A percentile compares a stretch with the other conserved stretches of the same genome.
Conservation (phyloP, 1,284 basidiomycete genomes). For the Moesziomyces antarcticus region DNA sequence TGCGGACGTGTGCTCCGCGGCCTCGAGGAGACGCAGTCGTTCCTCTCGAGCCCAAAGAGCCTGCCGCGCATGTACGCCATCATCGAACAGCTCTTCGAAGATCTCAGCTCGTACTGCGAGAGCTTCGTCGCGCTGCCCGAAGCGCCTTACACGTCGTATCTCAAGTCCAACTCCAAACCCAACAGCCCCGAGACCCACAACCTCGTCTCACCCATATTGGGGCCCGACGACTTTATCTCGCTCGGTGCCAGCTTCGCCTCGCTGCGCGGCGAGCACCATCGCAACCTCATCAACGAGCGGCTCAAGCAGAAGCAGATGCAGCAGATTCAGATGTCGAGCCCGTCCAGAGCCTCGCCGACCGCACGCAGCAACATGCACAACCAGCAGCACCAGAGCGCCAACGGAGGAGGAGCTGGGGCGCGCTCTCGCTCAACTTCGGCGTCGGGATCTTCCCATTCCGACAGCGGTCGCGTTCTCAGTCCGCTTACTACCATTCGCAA, state of each 20-base stretch:
- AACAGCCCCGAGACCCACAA: conserved; percentile 24
- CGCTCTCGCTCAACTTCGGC: conserved; percentile 26
- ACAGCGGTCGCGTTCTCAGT: conserved; percentile 7
- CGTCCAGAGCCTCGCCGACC: conserved; percentile 1
- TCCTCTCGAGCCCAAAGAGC: conserved; percentile 81
- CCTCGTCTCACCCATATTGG: conserved; percentile 22
- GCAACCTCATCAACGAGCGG: conserved; percentile 37
- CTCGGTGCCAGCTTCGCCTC: conserved; percentile 35
- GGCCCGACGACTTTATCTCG: conserved; percentile 34
- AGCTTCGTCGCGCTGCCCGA: conserved; percentile 66
- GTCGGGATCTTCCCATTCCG: conserved; percentile 15
- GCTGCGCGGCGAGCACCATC: conserved; percentile 36
- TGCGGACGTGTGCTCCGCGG: conserved; percentile 85
- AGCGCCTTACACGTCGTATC: conserved; percentile 50
- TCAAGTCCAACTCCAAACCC: conserved; percentile 29
- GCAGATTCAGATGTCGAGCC: conserved; percentile 8
- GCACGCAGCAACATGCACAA: not conserved
- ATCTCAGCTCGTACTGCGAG: conserved; percentile 85
- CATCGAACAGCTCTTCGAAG: conserved; percentile 95
- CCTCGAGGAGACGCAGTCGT: conserved; percentile 91
- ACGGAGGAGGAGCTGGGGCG: conserved; percentile 5
- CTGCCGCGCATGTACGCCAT: conserved; percentile 82
- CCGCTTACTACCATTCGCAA: conserved; percentile 22
- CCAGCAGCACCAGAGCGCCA: conserved; percentile 1
- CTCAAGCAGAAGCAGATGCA: conserved; percentile 37